Percentiles rank a stretch among this genome's conserved stretches.
phyloP scores from a whole-genome alignment of 805 yeast genomes.

The Cyberlindnera euphorbiae region DNA sequence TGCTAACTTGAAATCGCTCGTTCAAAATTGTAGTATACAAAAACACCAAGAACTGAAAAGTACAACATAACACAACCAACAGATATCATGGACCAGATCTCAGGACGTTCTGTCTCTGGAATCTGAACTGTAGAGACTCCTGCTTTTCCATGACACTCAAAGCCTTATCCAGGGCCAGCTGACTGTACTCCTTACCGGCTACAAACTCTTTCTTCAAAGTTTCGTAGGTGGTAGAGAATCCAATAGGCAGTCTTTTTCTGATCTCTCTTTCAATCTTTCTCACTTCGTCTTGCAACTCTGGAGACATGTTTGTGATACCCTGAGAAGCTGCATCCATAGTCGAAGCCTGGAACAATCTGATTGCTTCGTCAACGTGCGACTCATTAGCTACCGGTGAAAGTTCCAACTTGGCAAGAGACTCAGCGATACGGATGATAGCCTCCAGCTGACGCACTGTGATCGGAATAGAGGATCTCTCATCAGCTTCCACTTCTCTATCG shows the following conservation, averaged over 20 bases:
- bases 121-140: conserved; percentile 82
- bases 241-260: conserved; percentile 87
- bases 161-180: conserved; percentile 78
- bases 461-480: conserved; percentile 92
- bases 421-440: conserved; percentile 94
- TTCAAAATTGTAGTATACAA: too few species aligned
- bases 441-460: conserved; percentile 96
- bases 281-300: conserved; percentile 64
- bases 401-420: conserved; percentile 83
- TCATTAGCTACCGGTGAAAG: conserved; percentile 80
- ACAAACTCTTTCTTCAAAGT: conserved; percentile 83
- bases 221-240: conserved; percentile 89
- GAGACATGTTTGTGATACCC: conserved; percentile 47
- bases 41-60: neutral
- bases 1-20: too few species aligned
- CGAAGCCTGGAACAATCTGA: conserved; percentile 89
- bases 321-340: conserved; percentile 88
- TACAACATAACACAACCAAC: neutral
- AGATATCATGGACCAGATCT: conserved; percentile 32
- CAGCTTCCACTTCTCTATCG: conserved; percentile 70
- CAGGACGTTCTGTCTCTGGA: conserved; percentile 77
- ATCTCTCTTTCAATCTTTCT: conserved; percentile 77
- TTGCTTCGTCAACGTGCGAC: conserved; percentile 93
- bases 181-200: conserved; percentile 54
- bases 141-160: conserved; percentile 76